phyloP scores from a whole-genome alignment of 495 filamentous ascomycete genomes.

The Mytilinidion resinicola region DNA sequence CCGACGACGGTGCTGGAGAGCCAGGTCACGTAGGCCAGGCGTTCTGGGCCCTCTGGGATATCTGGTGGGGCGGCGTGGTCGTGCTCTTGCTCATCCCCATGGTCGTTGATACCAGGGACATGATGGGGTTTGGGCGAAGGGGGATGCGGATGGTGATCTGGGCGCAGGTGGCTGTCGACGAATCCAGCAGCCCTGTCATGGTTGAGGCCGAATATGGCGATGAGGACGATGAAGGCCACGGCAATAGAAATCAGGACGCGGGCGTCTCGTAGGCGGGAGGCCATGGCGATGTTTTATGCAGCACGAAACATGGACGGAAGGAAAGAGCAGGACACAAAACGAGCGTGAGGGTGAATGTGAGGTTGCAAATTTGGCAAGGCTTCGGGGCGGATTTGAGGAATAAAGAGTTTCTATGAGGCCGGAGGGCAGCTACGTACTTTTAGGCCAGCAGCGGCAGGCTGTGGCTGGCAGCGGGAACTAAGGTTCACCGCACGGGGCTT shows the following conservation, averaged over 20 bases:
- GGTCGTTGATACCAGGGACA: neutral
- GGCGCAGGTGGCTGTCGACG: neutral
- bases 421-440: too few relatives aligned
- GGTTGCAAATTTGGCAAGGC: too few relatives aligned
- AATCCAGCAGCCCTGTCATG: neutral
- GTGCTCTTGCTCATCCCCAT: too few relatives aligned
- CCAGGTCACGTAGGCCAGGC: conserved; percentile 22
- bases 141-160: neutral
- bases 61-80: neutral
- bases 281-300: too few relatives aligned
- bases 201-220: neutral
- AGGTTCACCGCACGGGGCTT: too few relatives aligned
- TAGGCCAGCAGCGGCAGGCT: too few relatives aligned
- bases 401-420: too few relatives aligned
- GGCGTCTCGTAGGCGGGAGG: neutral
- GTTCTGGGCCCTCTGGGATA: neutral
- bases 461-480: too few relatives aligned
- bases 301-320: too few relatives aligned
- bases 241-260: neutral
- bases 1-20: conserved; percentile 20
- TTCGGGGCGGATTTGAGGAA: too few relatives aligned
- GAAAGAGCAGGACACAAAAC: too few relatives aligned
- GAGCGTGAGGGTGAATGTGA: too few relatives aligned
- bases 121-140: neutral
- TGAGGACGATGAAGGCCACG: neutral